These are phyloP conservation scores for Amphichorda felina DNA, from an alignment of 2,329 filamentous ascomycete genomes.

Conservation along the genomic window DNA sequence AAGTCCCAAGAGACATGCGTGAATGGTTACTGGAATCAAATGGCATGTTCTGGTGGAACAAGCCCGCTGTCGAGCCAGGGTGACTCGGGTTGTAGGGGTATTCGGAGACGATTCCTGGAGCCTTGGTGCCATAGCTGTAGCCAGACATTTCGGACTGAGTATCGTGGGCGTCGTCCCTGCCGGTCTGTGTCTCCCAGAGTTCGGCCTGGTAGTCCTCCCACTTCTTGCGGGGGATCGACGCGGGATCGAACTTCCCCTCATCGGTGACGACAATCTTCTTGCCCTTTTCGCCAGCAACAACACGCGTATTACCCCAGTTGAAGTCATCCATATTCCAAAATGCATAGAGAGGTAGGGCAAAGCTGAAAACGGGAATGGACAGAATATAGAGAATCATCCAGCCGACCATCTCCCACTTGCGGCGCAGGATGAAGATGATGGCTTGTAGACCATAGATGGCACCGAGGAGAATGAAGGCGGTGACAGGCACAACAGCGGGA, in stretches of 20 bases:
- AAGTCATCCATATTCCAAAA: constrained; percentile 99
- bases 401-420: constrained; percentile 99
- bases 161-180: constrained; percentile 73
- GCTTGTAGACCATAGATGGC: constrained; percentile 97
- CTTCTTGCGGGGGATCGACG: constrained; percentile 89
- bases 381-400: constrained; percentile 97
- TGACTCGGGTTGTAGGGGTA: constrained; percentile 54
- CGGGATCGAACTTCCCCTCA: constrained; percentile 94
- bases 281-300: constrained; percentile 88
- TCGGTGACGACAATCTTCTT: constrained; percentile 89
- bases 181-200: constrained; percentile 87
- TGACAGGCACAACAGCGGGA: constrained; percentile 59
- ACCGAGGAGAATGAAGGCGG: constrained; percentile 79
- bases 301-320: constrained; percentile 96
- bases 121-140: constrained; percentile 87
- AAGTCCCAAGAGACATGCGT: constrained; percentile 70
- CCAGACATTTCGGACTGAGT: constrained; percentile 81
- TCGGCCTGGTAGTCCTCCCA: constrained; percentile 99
- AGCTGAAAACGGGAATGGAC: constrained; percentile 84
- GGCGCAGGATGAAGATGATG: constrained; percentile 89
- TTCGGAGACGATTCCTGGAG: constrained; percentile 51
- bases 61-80: constrained; percentile 41
- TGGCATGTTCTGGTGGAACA: constrained; percentile 39
- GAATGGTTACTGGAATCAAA: constrained; percentile 38
- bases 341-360: constrained; percentile 79